A percentile compares a stretch with the other conserved stretches of the same genome.
Conservation (phyloP, 305 asterid species). For the Solanum hybrid region DNA sequence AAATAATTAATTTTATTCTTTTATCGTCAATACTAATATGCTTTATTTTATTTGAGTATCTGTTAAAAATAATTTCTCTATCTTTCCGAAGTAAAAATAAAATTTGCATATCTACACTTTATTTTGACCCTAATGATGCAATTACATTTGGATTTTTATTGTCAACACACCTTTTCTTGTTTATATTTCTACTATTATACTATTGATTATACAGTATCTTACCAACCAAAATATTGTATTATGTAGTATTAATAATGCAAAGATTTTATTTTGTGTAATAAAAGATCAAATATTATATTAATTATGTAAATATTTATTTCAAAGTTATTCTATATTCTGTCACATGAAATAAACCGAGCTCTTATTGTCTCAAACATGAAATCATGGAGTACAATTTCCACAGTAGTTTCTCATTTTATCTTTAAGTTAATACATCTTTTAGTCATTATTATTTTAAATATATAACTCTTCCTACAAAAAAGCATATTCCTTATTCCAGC, state of each 20-base stretch:
- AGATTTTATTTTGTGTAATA: no score
- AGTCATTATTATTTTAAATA: neutral
- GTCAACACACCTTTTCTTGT: no score
- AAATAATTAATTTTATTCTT: neutral
- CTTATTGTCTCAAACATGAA: neutral
- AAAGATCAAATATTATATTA: neutral
- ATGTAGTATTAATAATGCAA: neutral
- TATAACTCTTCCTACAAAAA: neutral
- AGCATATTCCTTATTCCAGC: neutral
- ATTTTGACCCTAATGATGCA: fast-evolving
- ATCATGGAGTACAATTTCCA: neutral
- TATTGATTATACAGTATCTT: neutral
- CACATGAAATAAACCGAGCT: neutral
- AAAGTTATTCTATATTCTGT: no score
- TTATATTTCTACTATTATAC: neutral
- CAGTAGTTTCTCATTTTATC: neutral
- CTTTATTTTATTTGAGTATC: neutral
- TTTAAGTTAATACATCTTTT: neutral
- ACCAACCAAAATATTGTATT: neutral
- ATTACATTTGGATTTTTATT: no score
- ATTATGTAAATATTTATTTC: neutral
- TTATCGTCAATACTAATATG: neutral
- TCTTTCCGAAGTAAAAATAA: neutral
- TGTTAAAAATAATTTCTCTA: neutral
- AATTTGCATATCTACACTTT: fast-evolving